Evolutionary conservation across 179 eudicot species (phyloP), one percentile per base, ranked within the genome.

Genomic region (Patellifolia procumbens): DNA sequence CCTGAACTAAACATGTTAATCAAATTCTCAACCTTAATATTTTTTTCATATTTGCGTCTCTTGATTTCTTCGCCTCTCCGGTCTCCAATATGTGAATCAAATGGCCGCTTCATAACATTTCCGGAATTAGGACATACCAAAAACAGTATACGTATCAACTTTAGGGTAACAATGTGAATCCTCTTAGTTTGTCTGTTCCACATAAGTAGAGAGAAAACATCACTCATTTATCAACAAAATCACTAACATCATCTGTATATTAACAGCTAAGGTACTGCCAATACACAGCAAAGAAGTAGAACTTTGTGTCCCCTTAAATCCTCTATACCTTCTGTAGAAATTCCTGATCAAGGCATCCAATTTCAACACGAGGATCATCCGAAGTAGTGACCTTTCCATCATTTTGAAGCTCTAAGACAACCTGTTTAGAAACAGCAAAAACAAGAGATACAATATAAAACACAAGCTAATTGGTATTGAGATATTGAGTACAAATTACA

Each of bases 361-460:
- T 90, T 76, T 87, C 88, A 61, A 94, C 84, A 76, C 90, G 91
- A 76, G 98, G 95, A 75, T 94, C 97, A 89, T 94, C 98, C 42
- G 88, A 94, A 22, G 97, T 91, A 29, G 83, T 85, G 77, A 94
- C 78, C 80, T 86, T 89, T 28, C 97, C 97, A 84, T 89, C 91
- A 71, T 75, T 87, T 61, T 88, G 94, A 55, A 94, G 87, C 88
- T 88, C 97, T 87, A 93, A 77, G 73, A 90, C 93, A 78, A 95
- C 91, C 97, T 94, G 81, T 48, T 68, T 43, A 67, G 46, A n/a
- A 32, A 34, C 74, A 68, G 34, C 73, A 75, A 67, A 48, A 7
- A 34, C 17, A 68, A 28, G 56, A 28, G 72, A 6, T 29, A 46
- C 48, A n/a, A 11, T 15, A 0, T 51, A 32, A 62, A 63, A 49